Base-by-base conservation (phyloP, 257 asterid species). In the Agastache rugosa region DNA sequence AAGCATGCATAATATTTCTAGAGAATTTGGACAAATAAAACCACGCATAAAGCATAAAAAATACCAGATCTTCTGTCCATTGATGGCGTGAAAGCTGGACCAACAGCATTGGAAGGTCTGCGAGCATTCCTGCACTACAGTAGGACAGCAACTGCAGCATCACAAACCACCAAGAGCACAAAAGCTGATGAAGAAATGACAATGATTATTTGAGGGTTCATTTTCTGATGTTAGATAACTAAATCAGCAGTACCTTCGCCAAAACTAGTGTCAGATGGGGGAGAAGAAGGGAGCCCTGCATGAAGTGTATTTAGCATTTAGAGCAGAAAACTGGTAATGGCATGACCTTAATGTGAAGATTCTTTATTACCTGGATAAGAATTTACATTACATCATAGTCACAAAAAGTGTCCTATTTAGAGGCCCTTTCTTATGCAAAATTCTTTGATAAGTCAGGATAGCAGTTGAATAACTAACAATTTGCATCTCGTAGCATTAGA, bases 331-430 rank as follows among this genome's bases (percentile, higher is more conserved):
- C 63, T 56, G 34, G 35, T 27, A 67, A 51, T 16, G 19, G 71
- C 45, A 78, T 37, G 75, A 65, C 47, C 67, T 16, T 45, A 64
- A 73, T 25, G 59, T 8, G 17, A 37, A 2, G 51, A 35, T 69
- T 66, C 45, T n/a, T 61, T 27, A 42, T 76, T 84, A 95, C 99
- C 99, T 89, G 97, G 97, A 83, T 95, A 95, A 63, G 75, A 73
- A 95, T 83, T 84, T 76, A 61, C 45, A 79, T 53, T 69, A 95
- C 93, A 29, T 87, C 89, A 69, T 92, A 95, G 76, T 87, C 90
- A 70, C 99, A 80, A 95, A 95, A 71, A 92, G 82, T 11, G 97
- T 87, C 81, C 84, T 87, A 81, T 95, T 95, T 51, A 95, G 90
- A 76, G 91, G 85, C 82, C 92, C 92, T 81, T 89, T 95, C 88